Base-by-base conservation (phyloP, 495 filamentous ascomycete genomes). In the Chaetomidium leptoderma region DNA sequence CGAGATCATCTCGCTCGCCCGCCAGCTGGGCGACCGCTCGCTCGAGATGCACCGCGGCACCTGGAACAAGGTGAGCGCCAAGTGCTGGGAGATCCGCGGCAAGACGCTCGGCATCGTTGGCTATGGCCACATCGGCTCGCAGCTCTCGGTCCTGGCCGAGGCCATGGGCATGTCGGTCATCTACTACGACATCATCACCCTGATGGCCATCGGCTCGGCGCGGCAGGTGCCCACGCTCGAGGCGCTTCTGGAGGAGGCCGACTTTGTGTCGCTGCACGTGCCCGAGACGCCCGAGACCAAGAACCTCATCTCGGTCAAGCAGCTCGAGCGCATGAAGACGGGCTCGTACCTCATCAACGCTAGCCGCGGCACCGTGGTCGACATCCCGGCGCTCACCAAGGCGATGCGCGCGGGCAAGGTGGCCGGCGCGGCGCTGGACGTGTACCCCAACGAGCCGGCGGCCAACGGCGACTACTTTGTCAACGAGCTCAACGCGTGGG, bases 81-180 rank as follows among this genome's bases (percentile, higher is more conserved):
- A 87, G 66, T 97, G 93, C 82, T 97, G 95, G 92, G 95, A 97
- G 71, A 89, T 99, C 60, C 85, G 95, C 63, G 95, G 95, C 65
- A 99, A 99, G 78, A 97, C 92, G 30, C 80, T 99, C 42, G 92
- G 89, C 50, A 97, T 99, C 55, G 84, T 99, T 57, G 95, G 95
- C 19, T 97, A 99, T 68, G 95, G 95, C 46, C 95, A 99, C 64
- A 97, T 99, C 65, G 95, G 95, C 60, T 92, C 89, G 52, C 95
- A 99, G 71, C 78, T 99, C 48, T 97, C 92, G 1, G 95, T 99
- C 36, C 78, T 99, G 50, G 91, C 92, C 23, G 95, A 99, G 72
- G 84, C 92, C 21, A 95, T 99, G 89, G 92, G 95, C 26, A 96
- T 99, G 91, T 84, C 79, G 3, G 93, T 99, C 58, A 87, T 97